Base-by-base conservation (phyloP, 2,329 filamentous ascomycete genomes). In the Fusarium verticillioides region DNA sequence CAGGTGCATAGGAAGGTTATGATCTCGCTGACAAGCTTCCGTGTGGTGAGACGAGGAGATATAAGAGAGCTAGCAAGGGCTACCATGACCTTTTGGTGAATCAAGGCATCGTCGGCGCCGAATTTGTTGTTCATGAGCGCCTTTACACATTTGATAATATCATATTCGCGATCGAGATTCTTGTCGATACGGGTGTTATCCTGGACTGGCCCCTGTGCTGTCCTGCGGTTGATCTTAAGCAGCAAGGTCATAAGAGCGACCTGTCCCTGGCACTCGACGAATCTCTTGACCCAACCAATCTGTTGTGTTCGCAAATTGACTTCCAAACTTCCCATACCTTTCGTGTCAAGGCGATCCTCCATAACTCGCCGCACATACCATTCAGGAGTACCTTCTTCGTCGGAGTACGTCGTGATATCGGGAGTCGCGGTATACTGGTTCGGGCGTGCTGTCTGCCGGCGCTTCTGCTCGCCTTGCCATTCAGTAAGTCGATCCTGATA, bases 121-220 rank as follows among this genome's bases (percentile, higher is more conserved):
- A 97, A 98, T 82, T 97, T 98, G 89, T 98, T 99, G 90, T 99
- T 99, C 93, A 98, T 97, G 65, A 98, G 84, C 37, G 95, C 95
- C 85, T 98, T 98, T 66, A 99, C 84, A 84, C 96, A 98, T 84
- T 99, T 99, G 80, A 97, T 91, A 72, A 99, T 97, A 80, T 98
- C 96, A 81, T 98, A 98, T 84, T 97, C 95, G 75, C 93, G 91
- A 79, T 98, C 95, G 56, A 96, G 87, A 79, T 96, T 94, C 81
- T 93, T 94, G 77, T 97, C 94, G 65, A 81, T 85, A 79, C 82
- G 89, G 57, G 85, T 83, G 60, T 86, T 85, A 46, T 89, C 86
- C 9, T 90, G 89, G 30, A 89, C 89, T 5, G 93, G 93, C 9
- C 94, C 94, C 63, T 91, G 88, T 30, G 90, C 91, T 77, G 94